Evolutionary conservation across 139 green algal species (phyloP), one percentile per base, ranked within the genome.

Genomic region (Chlorella sp.): DNA sequence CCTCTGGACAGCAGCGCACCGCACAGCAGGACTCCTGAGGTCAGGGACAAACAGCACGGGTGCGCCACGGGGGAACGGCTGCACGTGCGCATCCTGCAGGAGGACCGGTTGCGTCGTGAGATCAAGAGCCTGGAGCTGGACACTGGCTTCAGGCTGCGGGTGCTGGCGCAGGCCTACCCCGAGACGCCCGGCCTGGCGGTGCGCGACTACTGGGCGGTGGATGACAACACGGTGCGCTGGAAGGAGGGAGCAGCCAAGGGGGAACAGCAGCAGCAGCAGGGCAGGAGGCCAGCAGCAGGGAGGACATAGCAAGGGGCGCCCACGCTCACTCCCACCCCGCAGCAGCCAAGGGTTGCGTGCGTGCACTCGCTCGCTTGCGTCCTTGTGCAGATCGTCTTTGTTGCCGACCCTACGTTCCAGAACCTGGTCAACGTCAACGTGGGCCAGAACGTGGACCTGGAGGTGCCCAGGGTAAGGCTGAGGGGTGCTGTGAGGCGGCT

Each of bases 351-450:
- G n/a, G n/a, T n/a, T n/a, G n/a, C n/a, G n/a, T n/a, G n/a, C n/a
- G n/a, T n/a, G n/a, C n/a, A n/a, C n/a, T n/a, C n/a, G n/a, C n/a
- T n/a, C n/a, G n/a, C n/a, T n/a, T n/a, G n/a, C n/a, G n/a, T n/a
- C n/a, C n/a, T n/a, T n/a, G n/a, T n/a, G n/a, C n/a, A n/a, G n/a
- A 85, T 97, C 6, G 91, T 97, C 20, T 93, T 97, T 78, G 93
- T 97, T 10, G 93, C 91, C 5, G 92, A 94, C 62, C 89, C 89
- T 31, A 85, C 77, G 60, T 86, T 91, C 33, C 83, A 75, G 31
- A 89, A 98, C 83, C 94, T 98, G 71, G 83, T 98, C 3, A 99
- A 99, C 82, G 97, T 99, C 85, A 98, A 98, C 75, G 92, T 99
- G 14, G 94, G 95, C 1, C 35, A 76, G 2, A 87, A 84, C 55